These are phyloP conservation scores for Paraleonurus japonicus DNA, from an alignment of 257 asterid genomes.

Conservation along the genomic window DNA sequence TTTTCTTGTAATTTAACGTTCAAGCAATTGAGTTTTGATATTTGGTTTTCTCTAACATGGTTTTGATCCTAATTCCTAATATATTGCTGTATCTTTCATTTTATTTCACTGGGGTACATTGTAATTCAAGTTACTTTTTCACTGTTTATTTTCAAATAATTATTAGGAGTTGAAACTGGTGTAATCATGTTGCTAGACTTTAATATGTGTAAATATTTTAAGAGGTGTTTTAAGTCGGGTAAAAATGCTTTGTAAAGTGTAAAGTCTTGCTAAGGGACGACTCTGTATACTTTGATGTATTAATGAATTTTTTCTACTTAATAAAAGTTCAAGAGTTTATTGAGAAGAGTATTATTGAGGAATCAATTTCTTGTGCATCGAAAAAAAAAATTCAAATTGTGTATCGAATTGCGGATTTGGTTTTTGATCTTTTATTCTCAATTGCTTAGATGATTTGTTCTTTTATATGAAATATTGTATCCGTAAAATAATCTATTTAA, in stretches of 20 bases:
- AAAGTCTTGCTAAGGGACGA: no score
- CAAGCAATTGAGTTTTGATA: slow-evolving; percentile 15
- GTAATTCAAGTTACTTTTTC: not conserved
- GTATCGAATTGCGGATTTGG: no score
- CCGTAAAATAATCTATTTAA: no score
- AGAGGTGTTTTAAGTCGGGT: not conserved
- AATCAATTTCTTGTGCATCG: no score
- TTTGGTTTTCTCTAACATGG: slow-evolving; percentile 7
- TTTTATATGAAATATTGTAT: no score
- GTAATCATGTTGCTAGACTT: not conserved
- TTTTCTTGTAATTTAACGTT: slow-evolving; percentile 25
- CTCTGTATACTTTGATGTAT: no score
- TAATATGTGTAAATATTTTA: not conserved
- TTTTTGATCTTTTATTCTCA: no score
- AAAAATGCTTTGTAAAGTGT: not conserved
- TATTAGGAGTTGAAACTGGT: not conserved
- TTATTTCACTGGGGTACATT: not conserved
- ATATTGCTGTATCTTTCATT: not conserved
- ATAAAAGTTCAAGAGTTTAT: no score
- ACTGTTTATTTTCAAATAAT: not conserved
- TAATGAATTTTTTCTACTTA: no score
- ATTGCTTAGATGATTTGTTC: no score
- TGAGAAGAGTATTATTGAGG: no score
- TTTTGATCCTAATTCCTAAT: slow-evolving; percentile 4
- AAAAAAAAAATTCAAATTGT: no score